Base-by-base conservation (phyloP, 805 yeast genomes). In the Candida tammaniensis region DNA sequence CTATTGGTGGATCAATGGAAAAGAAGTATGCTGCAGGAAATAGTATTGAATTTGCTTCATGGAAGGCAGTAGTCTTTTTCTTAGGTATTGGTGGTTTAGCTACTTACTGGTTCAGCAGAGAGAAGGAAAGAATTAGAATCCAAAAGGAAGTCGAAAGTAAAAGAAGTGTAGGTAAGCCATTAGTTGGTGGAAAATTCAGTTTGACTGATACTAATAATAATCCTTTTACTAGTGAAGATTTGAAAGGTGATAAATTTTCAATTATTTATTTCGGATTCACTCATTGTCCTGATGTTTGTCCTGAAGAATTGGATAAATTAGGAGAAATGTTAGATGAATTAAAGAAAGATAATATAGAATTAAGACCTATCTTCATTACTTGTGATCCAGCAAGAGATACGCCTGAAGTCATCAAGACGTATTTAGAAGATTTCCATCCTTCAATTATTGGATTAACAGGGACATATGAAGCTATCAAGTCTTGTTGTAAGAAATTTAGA, bases 231-330 rank as follows among this genome's bases (percentile, higher is more conserved):
- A 79, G 87, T 17, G 69, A 86, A 42, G 72, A 91, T 48, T 64
- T 93, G 52, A 61, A 74, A 42, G 57, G 62, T 37, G 46, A 61
- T 4, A 21, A 36, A 6, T 93, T 88, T 60, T 78, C 91, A 8
- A 66, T 93, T 29, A 59, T 91, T n/a, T 93, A 93, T 58, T 93
- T 93, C 62, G 98, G 98, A 0, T 93, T 93, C 67, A 85, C 96
- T 4, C 89, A 89, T 62, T 93, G 98, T 64, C 98, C 98, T 5
- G 98, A 93, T 61, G 89, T 93, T 35, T 93, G 98, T 61, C 98
- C 98, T 8, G 98, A 93, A 59, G 98, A 93, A 58, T 74, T 93
- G 40, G 98, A 93, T 57, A 86, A 91, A 54, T 72, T 93, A 54
- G 91, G 96, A 4, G 71, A 78, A 19, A 80, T 83, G 65, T 67